Evolutionary conservation across 441 rosid genomes (phyloP), one percentile per base, ranked within the genome.

Genomic region (Syzygium malaccense): DNA sequence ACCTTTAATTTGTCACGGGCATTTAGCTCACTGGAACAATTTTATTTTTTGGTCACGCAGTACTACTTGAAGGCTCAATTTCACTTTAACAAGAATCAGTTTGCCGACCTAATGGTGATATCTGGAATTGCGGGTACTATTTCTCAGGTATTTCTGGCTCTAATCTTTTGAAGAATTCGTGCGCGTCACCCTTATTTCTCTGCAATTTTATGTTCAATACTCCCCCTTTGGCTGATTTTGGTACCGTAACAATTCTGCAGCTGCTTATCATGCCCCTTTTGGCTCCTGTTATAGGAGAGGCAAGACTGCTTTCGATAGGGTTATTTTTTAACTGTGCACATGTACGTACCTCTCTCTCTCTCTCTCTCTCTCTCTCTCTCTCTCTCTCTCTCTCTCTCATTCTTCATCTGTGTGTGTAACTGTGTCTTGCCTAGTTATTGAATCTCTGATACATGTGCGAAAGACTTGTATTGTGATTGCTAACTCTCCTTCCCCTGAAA

Each of bases 81-180:
- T 93, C 97, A 95, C 93, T 97, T 94, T 89, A 91, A 93, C 89
- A 97, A 97, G 93, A 93, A 97, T 89, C 97, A 96, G 87, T 97
- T 97, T 87, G 98, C 99, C 48, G 98, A 96, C 87, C 89, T 97
- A 54, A 95, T 97, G 99, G 95, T 95, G 87, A 96, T 97, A 88
- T 66, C 89, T 85, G 99, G 98, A 86, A 91, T 93, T 85, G 95
- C 98, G 25, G 99, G 99, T 86, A 93, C 99, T 30, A 71, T 96
- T 90, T 97, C 98, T 54, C 98, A 97, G 98, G 99, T 95, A 91
- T 49, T 18, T 87, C 85, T 83, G 71, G 62, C 88, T 58, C 55
- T 86, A 17, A 48, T 55, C 68, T 86, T 26, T 87, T 11, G 54
- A 41, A 26, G 32, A 15, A 8, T 28, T 64, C 18, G 55, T 49